phyloP scores from a whole-genome alignment of 257 asterid species.

The Penstemon newberryi region DNA sequence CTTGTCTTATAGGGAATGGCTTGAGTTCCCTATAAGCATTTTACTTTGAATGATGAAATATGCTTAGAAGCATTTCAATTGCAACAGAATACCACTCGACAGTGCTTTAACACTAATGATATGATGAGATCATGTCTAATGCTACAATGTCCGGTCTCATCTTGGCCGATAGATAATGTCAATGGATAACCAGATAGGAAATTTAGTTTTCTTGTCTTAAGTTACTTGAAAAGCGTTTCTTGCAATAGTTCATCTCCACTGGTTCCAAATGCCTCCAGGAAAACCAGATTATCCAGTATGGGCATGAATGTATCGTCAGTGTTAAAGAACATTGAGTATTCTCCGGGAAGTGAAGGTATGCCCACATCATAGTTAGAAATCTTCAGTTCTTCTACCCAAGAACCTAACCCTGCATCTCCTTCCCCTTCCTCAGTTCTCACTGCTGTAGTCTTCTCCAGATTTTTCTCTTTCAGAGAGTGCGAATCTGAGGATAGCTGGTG shows the following conservation, averaged over 20 bases:
- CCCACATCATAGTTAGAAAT: slow-evolving; percentile 15
- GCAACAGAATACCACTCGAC: not conserved
- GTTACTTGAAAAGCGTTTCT: slow-evolving; percentile 14
- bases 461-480: not conserved
- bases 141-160: too few relatives aligned
- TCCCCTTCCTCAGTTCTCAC: slow-evolving; percentile 22
- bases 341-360: slow-evolving; percentile 15
- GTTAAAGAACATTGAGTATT: slow-evolving; percentile 24
- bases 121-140: too few relatives aligned
- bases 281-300: slow-evolving; percentile 33
- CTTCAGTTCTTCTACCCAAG: slow-evolving; percentile 26
- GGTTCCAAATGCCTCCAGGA: slow-evolving; percentile 31
- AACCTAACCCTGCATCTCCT: slow-evolving; percentile 12
- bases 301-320: slow-evolving; percentile 38
- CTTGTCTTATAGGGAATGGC: too few relatives aligned
- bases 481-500: not conserved
- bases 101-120: too few relatives aligned
- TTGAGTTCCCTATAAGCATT: not conserved
- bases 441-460: not conserved
- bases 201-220: not conserved
- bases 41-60: not conserved
- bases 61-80: not conserved
- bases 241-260: slow-evolving; percentile 18
- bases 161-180: too few relatives aligned
- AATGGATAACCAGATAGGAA: too few relatives aligned